A percentile compares a stretch with the other conserved stretches of the same genome.
Evolutionary conservation across 164 flowering plant species (phyloP).

Genomic region (Kalanchoe fedtschenkoi): DNA sequence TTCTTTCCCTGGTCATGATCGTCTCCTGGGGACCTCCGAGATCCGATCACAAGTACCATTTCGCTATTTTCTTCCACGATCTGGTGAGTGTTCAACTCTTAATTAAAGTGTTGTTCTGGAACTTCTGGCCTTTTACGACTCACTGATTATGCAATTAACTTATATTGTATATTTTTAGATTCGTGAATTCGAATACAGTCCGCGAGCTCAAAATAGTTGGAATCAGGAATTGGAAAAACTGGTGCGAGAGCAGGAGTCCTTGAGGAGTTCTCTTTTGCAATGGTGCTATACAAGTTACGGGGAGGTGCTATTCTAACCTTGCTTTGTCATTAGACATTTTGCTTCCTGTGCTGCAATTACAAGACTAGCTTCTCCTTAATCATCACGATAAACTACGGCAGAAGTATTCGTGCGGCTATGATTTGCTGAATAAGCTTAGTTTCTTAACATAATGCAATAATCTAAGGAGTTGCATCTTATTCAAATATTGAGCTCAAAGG

Average conservation of each 20-base stretch:
- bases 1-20: conserved; percentile 29
- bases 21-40: not conserved
- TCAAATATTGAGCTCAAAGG: too few species aligned
- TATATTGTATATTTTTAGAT: conserved; percentile 29
- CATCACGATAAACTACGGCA: not conserved
- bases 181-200: conserved; percentile 85
- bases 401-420: too few species aligned
- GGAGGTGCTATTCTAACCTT: conserved; percentile 34
- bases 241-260: conserved; percentile 66
- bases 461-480: too few species aligned
- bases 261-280: conserved; percentile 76
- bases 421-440: too few species aligned
- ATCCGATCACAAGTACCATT: conserved; percentile 17
- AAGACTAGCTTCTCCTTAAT: not conserved
- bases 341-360: not conserved
- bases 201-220: conserved; percentile 74
- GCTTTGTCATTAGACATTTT: not conserved
- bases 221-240: conserved; percentile 70
- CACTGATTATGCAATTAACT: not conserved
- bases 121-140: not conserved
- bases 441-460: too few species aligned
- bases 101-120: too few species aligned
- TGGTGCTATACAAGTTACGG: conserved; percentile 97
- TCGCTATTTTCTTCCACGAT: conserved; percentile 41
- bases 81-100: conserved; percentile 28